Conservation (phyloP, 1,284 basidiomycete genomes). For the Boletellus deceptivus region DNA sequence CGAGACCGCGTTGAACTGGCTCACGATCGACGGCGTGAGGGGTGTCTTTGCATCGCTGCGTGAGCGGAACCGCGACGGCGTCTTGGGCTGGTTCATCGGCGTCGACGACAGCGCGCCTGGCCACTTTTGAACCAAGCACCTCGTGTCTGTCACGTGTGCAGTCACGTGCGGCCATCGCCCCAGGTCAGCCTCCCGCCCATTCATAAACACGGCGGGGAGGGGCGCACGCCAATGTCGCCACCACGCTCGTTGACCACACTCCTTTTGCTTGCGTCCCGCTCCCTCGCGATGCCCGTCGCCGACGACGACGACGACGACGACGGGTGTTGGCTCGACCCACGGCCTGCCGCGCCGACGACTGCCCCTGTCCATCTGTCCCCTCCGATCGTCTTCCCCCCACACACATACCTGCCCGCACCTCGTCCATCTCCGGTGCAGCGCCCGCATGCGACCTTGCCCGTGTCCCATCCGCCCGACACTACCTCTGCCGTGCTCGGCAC, state of each 20-base stretch:
- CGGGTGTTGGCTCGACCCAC: background rate
- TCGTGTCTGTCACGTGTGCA: slow-evolving; percentile 18
- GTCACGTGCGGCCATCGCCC: slow-evolving; percentile 21
- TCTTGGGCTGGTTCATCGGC: slow-evolving; percentile 47
- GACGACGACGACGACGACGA: slow-evolving; percentile 11
- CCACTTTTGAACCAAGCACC: slow-evolving; percentile 14
- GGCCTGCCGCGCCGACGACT: background rate
- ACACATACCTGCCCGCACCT: slow-evolving; percentile 9
- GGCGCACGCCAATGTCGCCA: slow-evolving; percentile 11
- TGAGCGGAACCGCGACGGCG: slow-evolving; percentile 61
- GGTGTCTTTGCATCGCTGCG: slow-evolving; percentile 73
- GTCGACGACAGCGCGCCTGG: background rate
- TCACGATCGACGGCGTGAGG: slow-evolving; percentile 62
- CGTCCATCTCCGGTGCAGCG: slow-evolving; percentile 9
- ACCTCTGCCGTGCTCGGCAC: slow-evolving; percentile 16
- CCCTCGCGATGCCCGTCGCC: slow-evolving; percentile 13
- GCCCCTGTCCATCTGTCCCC: background rate
- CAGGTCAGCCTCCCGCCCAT: slow-evolving; percentile 23
- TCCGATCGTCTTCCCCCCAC: slow-evolving; percentile 16
- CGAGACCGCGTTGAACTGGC: slow-evolving; percentile 54
- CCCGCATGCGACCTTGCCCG: slow-evolving; percentile 15
- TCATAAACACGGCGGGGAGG: slow-evolving; percentile 7
- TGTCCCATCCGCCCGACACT: background rate
- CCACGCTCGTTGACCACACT: slow-evolving; percentile 20
- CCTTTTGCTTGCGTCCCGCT: slow-evolving; percentile 11